Evolutionary conservation across 305 asterid genomes (phyloP).

Genomic region (Fraxinus latifolia): DNA sequence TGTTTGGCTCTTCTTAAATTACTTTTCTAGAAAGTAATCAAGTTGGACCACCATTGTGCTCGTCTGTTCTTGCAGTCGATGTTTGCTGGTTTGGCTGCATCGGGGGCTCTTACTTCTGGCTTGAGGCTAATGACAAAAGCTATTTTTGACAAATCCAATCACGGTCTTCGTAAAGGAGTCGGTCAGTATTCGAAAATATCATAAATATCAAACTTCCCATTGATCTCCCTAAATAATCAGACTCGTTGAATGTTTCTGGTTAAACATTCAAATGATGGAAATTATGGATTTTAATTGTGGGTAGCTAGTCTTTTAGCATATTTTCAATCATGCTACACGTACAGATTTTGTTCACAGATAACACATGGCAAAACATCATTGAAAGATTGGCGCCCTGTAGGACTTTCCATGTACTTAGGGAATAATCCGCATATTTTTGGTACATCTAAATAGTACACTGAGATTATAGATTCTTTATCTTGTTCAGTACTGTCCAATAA

Average conservation of each 20-base stretch:
- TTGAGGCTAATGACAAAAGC: constrained; percentile 80
- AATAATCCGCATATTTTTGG: not conserved
- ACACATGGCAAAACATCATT: not conserved
- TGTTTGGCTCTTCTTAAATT: not conserved
- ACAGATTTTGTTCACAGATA: not conserved
- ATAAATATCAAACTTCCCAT: not conserved
- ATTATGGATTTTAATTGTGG: not conserved
- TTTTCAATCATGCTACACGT: not conserved
- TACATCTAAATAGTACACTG: not conserved
- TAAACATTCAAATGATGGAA: not conserved
- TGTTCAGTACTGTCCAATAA: not conserved
- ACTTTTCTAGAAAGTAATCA: not conserved
- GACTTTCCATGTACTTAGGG: not conserved
- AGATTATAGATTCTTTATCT: not conserved
- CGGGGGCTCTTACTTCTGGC: constrained; percentile 83
- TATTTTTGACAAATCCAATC: constrained; percentile 50
- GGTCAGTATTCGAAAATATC: constrained; percentile 39
- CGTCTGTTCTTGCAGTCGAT: constrained; percentile 50
- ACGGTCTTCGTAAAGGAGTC: constrained; percentile 85
- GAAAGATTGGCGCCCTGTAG: not conserved
- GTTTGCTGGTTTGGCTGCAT: constrained; percentile 82
- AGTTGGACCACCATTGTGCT: not conserved
- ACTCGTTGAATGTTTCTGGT: not conserved
- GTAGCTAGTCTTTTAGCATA: not conserved
- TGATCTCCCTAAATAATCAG: not conserved